Evolutionary conservation across 106 monocot species (phyloP).

Genomic region (Dendrobium chrysotoxum): DNA sequence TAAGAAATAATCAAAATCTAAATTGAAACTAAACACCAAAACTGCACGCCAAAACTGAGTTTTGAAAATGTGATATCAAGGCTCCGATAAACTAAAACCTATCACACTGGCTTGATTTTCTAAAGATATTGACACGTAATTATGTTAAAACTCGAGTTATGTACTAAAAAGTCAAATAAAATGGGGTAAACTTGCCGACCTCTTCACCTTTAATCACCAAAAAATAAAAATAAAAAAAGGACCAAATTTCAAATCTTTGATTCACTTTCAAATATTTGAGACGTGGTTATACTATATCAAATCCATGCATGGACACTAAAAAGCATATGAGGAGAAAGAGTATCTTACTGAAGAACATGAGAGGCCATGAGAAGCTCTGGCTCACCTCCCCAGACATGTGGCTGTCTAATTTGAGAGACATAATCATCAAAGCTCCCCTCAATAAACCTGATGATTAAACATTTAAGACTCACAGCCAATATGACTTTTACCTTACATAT

Average conservation of each 20-base stretch:
- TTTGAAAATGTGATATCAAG: neutral
- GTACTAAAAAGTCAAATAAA: neutral
- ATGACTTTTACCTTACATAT: neutral
- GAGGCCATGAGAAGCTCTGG: constrained; percentile 96
- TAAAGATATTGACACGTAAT: neutral
- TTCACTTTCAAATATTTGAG: neutral
- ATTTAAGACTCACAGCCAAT: neutral
- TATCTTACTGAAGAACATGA: constrained; percentile 79
- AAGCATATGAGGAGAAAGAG: neutral
- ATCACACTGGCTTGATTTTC: neutral
- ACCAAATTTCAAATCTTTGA: neutral
- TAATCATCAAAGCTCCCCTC: constrained; percentile 94
- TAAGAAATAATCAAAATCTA: too few species aligned
- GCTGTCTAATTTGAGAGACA: constrained; percentile 70
- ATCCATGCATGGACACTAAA: neutral
- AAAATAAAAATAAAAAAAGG: neutral
- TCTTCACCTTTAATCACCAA: neutral
- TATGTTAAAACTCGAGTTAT: neutral
- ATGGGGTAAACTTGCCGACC: neutral
- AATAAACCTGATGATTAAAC: constrained; percentile 57
- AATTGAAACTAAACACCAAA: too few species aligned
- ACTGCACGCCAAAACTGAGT: too few species aligned
- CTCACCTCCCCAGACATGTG: constrained; percentile 98
- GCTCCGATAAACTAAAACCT: neutral
- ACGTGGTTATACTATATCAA: neutral